A percentile compares a stretch with the other conserved stretches of the same genome.
Conservation (phyloP, 2,329 filamentous ascomycete genomes). For the Fusarium continuum region DNA sequence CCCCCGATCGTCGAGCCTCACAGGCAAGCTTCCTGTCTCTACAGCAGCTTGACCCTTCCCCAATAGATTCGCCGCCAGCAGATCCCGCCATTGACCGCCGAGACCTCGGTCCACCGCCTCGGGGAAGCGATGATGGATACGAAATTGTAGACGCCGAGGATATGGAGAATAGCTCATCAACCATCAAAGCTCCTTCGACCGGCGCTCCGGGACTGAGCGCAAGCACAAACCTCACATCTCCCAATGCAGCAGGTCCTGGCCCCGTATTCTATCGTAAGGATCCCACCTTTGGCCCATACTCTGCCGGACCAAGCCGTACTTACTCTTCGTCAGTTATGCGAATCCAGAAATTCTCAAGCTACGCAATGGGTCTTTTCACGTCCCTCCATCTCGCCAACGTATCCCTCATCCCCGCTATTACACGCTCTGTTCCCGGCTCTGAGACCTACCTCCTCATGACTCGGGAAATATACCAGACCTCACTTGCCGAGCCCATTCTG, state of each 20-base stretch:
- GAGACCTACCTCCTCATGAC: slow-evolving; percentile 91
- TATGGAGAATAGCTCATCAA: slow-evolving; percentile 45
- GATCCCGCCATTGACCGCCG: slow-evolving; percentile 51
- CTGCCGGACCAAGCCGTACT: not conserved
- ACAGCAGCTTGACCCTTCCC: slow-evolving; percentile 82
- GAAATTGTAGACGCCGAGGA: slow-evolving; percentile 42
- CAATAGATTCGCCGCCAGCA: slow-evolving; percentile 68
- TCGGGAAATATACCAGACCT: slow-evolving; percentile 89
- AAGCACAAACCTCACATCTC: slow-evolving; percentile 38
- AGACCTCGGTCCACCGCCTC: slow-evolving; percentile 51
- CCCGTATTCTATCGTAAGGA: slow-evolving; percentile 78
- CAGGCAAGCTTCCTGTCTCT: slow-evolving; percentile 65
- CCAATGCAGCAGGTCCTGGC: slow-evolving; percentile 60
- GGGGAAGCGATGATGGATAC: slow-evolving; percentile 46
- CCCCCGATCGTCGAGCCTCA: slow-evolving; percentile 37
- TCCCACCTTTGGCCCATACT: not conserved
- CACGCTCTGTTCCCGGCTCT: slow-evolving; percentile 75
- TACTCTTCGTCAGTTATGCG: slow-evolving; percentile 52
- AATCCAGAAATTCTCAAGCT: slow-evolving; percentile 88
- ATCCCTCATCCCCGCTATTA: slow-evolving; percentile 79
- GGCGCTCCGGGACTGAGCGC: slow-evolving; percentile 67
- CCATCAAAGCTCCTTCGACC: slow-evolving; percentile 55
- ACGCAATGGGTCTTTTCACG: slow-evolving; percentile 81
- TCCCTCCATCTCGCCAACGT: slow-evolving; percentile 83
- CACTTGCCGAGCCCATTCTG: slow-evolving; percentile 80